These are phyloP conservation scores for Medicago ruthenica DNA, from an alignment of 306 rosid genomes.

Conservation along the genomic window DNA sequence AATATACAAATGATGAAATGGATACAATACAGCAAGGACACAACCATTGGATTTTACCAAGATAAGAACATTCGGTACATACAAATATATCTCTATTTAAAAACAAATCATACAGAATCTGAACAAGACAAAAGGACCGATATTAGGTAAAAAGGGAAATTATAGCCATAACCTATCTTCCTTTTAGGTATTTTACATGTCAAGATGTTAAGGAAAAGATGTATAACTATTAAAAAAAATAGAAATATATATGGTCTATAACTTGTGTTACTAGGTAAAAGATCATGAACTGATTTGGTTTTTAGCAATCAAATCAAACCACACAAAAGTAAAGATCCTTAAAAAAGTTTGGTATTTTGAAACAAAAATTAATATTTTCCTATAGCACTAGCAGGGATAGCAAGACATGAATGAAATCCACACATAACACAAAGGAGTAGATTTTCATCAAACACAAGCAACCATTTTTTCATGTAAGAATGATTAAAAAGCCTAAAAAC, in stretches of 20 bases:
- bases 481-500: neutral
- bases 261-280: slow-evolving; percentile 3
- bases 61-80: neutral
- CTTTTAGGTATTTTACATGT: slow-evolving; percentile 1
- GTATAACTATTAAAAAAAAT: neutral
- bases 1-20: neutral
- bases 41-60: slow-evolving; percentile 1
- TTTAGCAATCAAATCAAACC: slow-evolving; percentile 29
- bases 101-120: slow-evolving; percentile 2
- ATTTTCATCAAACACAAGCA: slow-evolving; percentile 30
- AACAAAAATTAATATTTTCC: slow-evolving; percentile 13
- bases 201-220: neutral
- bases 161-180: slow-evolving; percentile 15
- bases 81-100: slow-evolving; percentile 3
- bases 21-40: slow-evolving; percentile 16
- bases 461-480: slow-evolving; percentile 2
- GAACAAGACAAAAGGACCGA: slow-evolving; percentile 12
- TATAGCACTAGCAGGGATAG: slow-evolving; percentile 24
- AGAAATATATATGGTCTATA: neutral
- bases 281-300: slow-evolving; percentile 22
- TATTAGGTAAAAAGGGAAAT: slow-evolving; percentile 11
- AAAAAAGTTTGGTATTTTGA: slow-evolving; percentile 15
- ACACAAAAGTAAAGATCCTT: slow-evolving; percentile 17
- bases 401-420: slow-evolving; percentile 21
- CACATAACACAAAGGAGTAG: slow-evolving; percentile 1